Evolutionary conservation across 192 early-diverging fungal species (phyloP).

Genomic region (Coemansia sp.): DNA sequence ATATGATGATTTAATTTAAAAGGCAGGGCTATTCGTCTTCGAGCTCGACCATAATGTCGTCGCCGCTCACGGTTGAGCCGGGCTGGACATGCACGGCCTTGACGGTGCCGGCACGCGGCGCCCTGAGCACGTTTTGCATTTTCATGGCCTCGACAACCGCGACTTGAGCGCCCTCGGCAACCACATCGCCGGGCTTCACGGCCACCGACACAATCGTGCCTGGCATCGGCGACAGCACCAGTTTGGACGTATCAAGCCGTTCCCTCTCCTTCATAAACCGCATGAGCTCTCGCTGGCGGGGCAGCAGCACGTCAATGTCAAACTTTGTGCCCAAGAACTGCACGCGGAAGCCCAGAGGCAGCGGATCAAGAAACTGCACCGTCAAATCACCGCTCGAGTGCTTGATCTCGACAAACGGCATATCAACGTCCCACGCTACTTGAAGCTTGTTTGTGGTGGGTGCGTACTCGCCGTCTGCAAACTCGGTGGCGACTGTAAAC

Average conservation of each 20-base stretch:
- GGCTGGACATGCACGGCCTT: constrained; percentile 74
- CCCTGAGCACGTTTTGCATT: constrained; percentile 94
- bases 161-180: constrained; percentile 77
- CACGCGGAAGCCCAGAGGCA: constrained; percentile 76
- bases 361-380: constrained; percentile 70
- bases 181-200: constrained; percentile 71
- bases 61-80: constrained; percentile 85
- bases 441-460: not conserved
- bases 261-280: constrained; percentile 55
- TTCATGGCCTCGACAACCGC: constrained; percentile 97
- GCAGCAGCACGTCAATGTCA: constrained; percentile 54
- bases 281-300: constrained; percentile 59
- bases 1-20: not conserved
- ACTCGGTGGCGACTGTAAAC: constrained; percentile 15
- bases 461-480: not conserved
- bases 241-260: constrained; percentile 46
- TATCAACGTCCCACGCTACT: constrained; percentile 72
- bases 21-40: constrained; percentile 34
- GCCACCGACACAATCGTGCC: constrained; percentile 90
- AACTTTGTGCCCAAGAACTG: constrained; percentile 85
- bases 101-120: constrained; percentile 71
- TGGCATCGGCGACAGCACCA: constrained; percentile 93
- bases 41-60: constrained; percentile 78
- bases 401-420: constrained; percentile 63
- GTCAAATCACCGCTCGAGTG: constrained; percentile 41